Percentiles rank a stretch among this genome's conserved stretches.
phyloP scores from a whole-genome alignment of 495 filamentous ascomycete species.

The Achaetomiella virescens region DNA sequence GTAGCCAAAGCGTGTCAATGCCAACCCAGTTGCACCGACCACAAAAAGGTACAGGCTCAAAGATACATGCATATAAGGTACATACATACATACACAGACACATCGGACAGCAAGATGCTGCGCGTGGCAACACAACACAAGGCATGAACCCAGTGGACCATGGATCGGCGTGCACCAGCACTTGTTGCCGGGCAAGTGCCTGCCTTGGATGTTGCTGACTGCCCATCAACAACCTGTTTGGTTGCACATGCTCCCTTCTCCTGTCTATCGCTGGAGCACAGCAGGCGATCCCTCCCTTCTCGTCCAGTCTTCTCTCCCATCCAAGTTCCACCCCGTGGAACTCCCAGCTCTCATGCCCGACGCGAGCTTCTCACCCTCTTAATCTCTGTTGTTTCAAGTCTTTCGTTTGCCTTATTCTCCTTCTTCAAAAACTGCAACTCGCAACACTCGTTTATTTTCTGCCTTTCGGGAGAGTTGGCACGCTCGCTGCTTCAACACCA shows the following conservation, averaged over 20 bases:
- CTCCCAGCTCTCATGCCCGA: neutral
- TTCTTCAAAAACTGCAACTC: neutral
- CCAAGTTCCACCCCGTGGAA: slow-evolving; percentile 4
- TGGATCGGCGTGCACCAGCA: neutral
- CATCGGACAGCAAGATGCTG: too few species aligned
- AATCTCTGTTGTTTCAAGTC: slow-evolving; percentile 5
- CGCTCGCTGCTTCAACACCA: neutral
- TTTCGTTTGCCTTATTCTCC: neutral
- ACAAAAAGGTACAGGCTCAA: too few species aligned
- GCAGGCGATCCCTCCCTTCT: neutral
- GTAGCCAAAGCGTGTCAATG: too few species aligned
- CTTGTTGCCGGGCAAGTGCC: neutral
- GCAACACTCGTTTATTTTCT: neutral
- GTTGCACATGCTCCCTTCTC: neutral
- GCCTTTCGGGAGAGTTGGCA: neutral
- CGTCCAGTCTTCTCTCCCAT: neutral
- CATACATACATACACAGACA: too few species aligned
- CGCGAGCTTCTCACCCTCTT: neutral
- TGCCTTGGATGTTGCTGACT: neutral
- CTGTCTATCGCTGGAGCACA: neutral
- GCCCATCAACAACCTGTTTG: neutral
- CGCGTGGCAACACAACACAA: neutral
- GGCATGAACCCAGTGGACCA: neutral
- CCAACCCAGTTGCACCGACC: too few species aligned
- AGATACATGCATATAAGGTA: too few species aligned